Conservation (phyloP, 1,284 basidiomycete species). For the Austroboletus rostrupii region DNA sequence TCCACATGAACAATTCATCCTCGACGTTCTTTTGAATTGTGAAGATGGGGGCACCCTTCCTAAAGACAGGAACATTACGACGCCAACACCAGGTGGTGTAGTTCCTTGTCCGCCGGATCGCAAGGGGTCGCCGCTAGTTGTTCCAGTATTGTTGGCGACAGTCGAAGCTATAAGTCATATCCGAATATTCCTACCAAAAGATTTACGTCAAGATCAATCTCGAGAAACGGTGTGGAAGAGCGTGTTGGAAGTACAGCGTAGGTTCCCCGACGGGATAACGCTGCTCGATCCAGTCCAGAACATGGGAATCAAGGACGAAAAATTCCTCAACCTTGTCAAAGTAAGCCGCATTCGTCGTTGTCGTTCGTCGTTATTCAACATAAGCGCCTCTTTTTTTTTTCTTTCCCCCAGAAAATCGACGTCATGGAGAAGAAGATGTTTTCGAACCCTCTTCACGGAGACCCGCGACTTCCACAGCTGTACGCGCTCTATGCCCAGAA, state of each 20-base stretch:
- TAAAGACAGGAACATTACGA: constrained; percentile 55
- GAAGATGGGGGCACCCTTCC: constrained; percentile 61
- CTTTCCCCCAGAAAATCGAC: constrained; percentile 71
- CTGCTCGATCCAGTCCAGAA: constrained; percentile 91
- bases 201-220: constrained; percentile 72
- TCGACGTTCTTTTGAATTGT: constrained; percentile 91
- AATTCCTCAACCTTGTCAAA: constrained; percentile 83
- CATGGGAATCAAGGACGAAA: constrained; percentile 95
- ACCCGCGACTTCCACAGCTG: constrained; percentile 70
- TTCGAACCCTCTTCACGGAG: constrained; percentile 71
- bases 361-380: background rate
- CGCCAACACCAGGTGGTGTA: constrained; percentile 65
- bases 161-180: constrained; percentile 86
- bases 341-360: constrained; percentile 39
- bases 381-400: background rate
- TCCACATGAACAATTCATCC: constrained; percentile 87
- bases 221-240: constrained; percentile 88
- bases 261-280: constrained; percentile 86
- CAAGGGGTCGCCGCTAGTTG: constrained; percentile 81
- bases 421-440: constrained; percentile 82
- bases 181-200: constrained; percentile 87
- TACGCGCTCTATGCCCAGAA: constrained; percentile 83
- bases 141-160: constrained; percentile 87
- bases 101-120: constrained; percentile 68
- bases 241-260: constrained; percentile 82